A percentile compares a stretch with the other conserved stretches of the same genome.
phyloP scores from a whole-genome alignment of 164 flowering plant genomes.

The Dillenia turbinata region DNA sequence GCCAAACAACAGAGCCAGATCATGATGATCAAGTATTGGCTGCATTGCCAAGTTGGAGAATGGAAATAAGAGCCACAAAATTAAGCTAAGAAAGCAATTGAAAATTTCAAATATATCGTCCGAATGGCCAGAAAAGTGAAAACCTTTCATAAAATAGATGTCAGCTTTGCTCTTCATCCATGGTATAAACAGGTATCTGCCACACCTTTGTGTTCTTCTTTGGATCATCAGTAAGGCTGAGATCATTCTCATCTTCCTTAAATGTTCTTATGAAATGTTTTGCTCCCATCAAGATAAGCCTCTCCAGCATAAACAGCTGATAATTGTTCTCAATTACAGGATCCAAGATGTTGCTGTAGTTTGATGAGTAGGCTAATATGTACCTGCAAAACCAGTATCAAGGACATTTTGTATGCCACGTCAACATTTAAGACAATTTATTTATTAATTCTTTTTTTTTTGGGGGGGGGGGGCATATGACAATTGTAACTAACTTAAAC shows the following conservation, averaged over 20 bases:
- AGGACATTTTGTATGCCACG: not conserved
- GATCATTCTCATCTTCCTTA: conserved; percentile 72
- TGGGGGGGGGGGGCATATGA: no score
- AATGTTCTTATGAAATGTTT: conserved; percentile 73
- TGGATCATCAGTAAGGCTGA: conserved; percentile 84
- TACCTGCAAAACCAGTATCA: conserved; percentile 51
- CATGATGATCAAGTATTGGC: no score
- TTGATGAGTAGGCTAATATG: conserved; percentile 84
- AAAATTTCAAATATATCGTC: no score
- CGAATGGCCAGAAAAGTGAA: not conserved
- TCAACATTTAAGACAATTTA: no score
- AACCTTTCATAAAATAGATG: not conserved
- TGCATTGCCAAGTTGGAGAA: no score
- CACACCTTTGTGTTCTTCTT: conserved; percentile 90
- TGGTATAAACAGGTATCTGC: conserved; percentile 79
- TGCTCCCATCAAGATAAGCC: conserved; percentile 81
- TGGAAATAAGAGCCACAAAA: no score
- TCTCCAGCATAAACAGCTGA: conserved; percentile 88
- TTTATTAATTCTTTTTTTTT: no score
- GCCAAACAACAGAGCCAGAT: no score
- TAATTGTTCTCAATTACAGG: conserved; percentile 85
- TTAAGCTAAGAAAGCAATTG: no score
- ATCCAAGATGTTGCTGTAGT: conserved; percentile 75
- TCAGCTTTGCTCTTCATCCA: conserved; percentile 47
- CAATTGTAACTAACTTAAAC: no score